These are phyloP conservation scores for Penicillium verhagenii DNA, from an alignment of 495 filamentous ascomycete species.

Conservation along the genomic window DNA sequence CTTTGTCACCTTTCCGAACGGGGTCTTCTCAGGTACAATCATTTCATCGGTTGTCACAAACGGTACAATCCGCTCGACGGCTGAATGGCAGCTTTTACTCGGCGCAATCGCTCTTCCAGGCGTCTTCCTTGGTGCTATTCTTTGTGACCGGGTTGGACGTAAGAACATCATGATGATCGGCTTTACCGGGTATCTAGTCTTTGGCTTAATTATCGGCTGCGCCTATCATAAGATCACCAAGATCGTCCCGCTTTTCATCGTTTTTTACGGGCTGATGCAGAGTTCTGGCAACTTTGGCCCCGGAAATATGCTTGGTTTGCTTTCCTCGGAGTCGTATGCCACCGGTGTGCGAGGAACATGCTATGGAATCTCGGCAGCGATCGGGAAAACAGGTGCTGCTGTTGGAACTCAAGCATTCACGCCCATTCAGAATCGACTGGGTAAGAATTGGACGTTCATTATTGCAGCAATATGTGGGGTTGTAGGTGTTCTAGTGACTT, in stretches of 20 bases:
- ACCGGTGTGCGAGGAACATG: conserved; percentile 51
- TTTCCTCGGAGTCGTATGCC: conserved; percentile 51
- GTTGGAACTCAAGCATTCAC: conserved; percentile 53
- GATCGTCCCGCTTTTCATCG: conserved; percentile 52
- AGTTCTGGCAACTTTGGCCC: conserved; percentile 52
- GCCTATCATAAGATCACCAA: conserved; percentile 48
- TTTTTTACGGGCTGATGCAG: conserved; percentile 54
- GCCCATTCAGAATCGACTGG: conserved; percentile 42
- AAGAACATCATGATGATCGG: conserved; percentile 56
- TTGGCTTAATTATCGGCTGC: conserved; percentile 52
- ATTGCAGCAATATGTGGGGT: conserved; percentile 53
- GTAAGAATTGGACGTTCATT: conserved; percentile 53
- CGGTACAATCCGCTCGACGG: conserved; percentile 36
- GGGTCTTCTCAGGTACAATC: conserved; percentile 51
- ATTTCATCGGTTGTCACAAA: conserved; percentile 41
- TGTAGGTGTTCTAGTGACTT: conserved; percentile 50
- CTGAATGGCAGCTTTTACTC: conserved; percentile 52
- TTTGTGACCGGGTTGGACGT: conserved; percentile 47
- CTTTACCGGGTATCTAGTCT: conserved; percentile 50
- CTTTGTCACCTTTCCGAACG: conserved; percentile 47
- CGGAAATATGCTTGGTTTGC: conserved; percentile 50
- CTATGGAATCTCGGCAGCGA: conserved; percentile 52
- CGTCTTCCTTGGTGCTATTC: conserved; percentile 48
- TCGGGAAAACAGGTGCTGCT: conserved; percentile 53
- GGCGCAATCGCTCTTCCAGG: conserved; percentile 47